Evolutionary conservation across 805 yeast genomes (phyloP).

Genomic region (Monosporozyma servazzii): DNA sequence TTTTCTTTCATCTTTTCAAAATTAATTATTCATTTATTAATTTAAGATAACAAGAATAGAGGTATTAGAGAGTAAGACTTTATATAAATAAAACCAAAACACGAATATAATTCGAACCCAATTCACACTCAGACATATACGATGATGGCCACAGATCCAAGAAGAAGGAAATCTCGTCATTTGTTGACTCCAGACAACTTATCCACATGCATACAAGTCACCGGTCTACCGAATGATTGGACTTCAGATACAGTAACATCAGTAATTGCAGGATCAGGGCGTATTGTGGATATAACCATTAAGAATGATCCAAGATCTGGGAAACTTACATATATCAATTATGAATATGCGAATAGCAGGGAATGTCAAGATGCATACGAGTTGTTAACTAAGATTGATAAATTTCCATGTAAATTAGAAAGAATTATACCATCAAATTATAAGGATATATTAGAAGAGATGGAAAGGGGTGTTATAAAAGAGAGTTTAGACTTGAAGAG

Average conservation of each 20-base stretch:
- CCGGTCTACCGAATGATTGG: constrained; percentile 63
- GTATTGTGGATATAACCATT: constrained; percentile 48
- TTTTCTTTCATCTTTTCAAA: too few species aligned
- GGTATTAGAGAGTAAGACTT: neutral
- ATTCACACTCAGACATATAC: neutral
- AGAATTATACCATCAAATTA: constrained; percentile 20
- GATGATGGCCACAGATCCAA: constrained; percentile 23
- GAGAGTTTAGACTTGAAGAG: constrained; percentile 15
- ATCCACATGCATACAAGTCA: constrained; percentile 24
- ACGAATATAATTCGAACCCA: neutral
- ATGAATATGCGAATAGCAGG: constrained; percentile 19
- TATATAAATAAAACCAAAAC: neutral
- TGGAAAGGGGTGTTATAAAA: neutral
- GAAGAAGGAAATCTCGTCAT: constrained; percentile 28
- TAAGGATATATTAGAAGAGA: constrained; percentile 6
- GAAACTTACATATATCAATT: constrained; percentile 37
- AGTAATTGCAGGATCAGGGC: constrained; percentile 65
- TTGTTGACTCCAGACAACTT: constrained; percentile 25
- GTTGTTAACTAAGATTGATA: constrained; percentile 19
- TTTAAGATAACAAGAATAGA: too few species aligned
- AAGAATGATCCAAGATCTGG: constrained; percentile 30
- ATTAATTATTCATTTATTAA: too few species aligned
- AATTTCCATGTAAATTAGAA: constrained; percentile 23
- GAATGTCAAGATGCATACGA: constrained; percentile 24
- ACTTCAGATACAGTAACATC: constrained; percentile 51